phyloP scores from a whole-genome alignment of 345 rosid genomes.

The Murraya koenigii region DNA sequence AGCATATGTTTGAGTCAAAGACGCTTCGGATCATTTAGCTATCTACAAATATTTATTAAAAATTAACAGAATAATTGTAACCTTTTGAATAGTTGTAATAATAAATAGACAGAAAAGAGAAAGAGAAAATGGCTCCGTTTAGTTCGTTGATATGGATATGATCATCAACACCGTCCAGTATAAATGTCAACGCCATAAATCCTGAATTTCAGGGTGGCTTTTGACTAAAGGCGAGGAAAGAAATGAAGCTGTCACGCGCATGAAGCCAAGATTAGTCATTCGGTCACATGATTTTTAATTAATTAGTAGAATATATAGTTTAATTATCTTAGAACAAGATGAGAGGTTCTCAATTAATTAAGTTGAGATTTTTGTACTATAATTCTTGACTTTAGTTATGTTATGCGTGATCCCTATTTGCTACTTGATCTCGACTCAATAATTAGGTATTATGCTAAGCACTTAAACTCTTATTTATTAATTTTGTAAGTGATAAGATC shows the following conservation, averaged over 20 bases:
- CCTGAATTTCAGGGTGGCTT: conserved; percentile 34
- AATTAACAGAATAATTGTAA: not conserved
- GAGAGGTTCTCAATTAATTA: no score
- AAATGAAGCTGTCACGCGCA: conserved; percentile 19
- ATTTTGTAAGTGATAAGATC: accelerated
- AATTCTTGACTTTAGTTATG: not conserved
- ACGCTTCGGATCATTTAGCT: conserved; percentile 27
- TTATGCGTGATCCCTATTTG: no score
- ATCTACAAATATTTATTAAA: not conserved
- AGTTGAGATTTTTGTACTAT: not conserved
- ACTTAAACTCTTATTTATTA: no score
- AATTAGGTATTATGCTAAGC: no score
- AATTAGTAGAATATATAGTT: not conserved
- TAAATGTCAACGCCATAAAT: conserved; percentile 24
- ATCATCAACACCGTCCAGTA: conserved; percentile 23
- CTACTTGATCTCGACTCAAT: no score
- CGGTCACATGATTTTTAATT: not conserved
- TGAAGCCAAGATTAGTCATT: conserved; percentile 1
- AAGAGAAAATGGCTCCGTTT: no score
- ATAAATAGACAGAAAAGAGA: no score
- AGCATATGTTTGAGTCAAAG: conserved; percentile 47
- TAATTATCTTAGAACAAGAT: not conserved
- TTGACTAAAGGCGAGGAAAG: conserved; percentile 21
- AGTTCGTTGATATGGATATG: not conserved
- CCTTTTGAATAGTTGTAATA: not conserved